Evolutionary conservation across 2,329 filamentous ascomycete genomes (phyloP).

Genomic region (Leptographium procerum): DNA sequence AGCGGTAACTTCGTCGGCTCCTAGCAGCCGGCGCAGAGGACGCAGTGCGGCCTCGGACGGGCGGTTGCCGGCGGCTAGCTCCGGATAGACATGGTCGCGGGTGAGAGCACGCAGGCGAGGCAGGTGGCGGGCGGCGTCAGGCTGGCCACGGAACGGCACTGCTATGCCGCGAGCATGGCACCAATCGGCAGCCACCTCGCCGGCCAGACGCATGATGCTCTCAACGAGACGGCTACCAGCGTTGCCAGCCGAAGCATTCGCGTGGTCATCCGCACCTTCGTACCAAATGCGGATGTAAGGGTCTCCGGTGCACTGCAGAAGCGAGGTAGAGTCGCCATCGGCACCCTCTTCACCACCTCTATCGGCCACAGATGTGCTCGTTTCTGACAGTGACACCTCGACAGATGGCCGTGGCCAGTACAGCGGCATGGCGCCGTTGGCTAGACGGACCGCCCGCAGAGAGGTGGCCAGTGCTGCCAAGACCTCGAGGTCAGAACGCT

Average conservation of each 20-base stretch:
- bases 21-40: conserved; percentile 28
- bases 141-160: conserved; percentile 45
- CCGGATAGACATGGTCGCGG: conserved; percentile 26
- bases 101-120: conserved; percentile 26
- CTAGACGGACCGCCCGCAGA: conserved; percentile 29
- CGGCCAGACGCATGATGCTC: conserved; percentile 49
- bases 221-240: conserved; percentile 28
- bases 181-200: conserved; percentile 50
- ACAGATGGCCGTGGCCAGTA: conserved; percentile 33
- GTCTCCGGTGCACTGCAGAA: conserved; percentile 30
- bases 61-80: conserved; percentile 22
- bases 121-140: conserved; percentile 26
- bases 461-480: conserved; percentile 37
- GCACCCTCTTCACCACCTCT: not conserved
- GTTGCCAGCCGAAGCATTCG: not conserved
- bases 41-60: conserved; percentile 21
- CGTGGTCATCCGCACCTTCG: not conserved
- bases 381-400: conserved; percentile 29
- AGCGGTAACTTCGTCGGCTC: conserved; percentile 40
- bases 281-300: conserved; percentile 37
- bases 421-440: conserved; percentile 37
- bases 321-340: conserved; percentile 11
- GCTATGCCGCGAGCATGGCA: conserved; percentile 45
- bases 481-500: conserved; percentile 33
- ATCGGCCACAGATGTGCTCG: conserved; percentile 3